These are phyloP conservation scores for Discostella stelligeroides DNA, from an alignment of 108 stramenopile genomes.

Conservation along the genomic window DNA sequence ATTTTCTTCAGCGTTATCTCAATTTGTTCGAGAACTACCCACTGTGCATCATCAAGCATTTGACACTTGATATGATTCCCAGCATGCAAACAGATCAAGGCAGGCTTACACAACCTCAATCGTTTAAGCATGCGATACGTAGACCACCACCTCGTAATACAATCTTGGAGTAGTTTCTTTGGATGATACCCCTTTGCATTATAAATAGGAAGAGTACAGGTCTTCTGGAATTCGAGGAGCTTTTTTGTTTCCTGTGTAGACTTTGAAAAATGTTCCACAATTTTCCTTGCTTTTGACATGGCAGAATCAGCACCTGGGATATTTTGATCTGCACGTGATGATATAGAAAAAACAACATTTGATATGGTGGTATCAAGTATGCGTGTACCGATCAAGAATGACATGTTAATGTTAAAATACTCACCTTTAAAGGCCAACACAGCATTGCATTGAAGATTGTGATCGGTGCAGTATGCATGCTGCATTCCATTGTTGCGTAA, in stretches of 20 bases:
- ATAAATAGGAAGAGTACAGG: background rate
- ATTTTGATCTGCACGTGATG: conserved; percentile 2
- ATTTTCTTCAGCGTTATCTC: background rate
- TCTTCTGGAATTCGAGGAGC: background rate
- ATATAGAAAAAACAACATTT: too few relatives aligned
- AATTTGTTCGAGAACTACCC: background rate
- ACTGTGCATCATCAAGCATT: background rate
- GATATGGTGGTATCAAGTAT: too few relatives aligned
- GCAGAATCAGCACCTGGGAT: background rate
- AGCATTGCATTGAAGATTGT: conserved; percentile 5
- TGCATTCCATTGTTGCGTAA: background rate
- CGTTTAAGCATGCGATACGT: conserved; percentile 1
- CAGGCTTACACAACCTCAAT: background rate
- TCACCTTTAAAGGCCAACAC: background rate
- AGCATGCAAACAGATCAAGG: conserved; percentile 1
- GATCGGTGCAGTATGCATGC: conserved; percentile 1
- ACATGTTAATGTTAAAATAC: too few relatives aligned
- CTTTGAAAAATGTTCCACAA: background rate
- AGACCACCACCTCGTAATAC: too few relatives aligned
- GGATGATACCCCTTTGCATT: conserved; percentile 1
- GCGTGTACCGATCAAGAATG: too few relatives aligned
- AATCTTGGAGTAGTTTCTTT: too few relatives aligned
- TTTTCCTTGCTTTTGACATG: too few relatives aligned
- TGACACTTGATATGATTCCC: background rate
- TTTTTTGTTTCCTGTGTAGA: conserved; percentile 1